Percentiles rank a stretch among this genome's conserved stretches.
Conservation (phyloP, 1,139 yeast species). For the Meyerozyma guilliermondii region DNA sequence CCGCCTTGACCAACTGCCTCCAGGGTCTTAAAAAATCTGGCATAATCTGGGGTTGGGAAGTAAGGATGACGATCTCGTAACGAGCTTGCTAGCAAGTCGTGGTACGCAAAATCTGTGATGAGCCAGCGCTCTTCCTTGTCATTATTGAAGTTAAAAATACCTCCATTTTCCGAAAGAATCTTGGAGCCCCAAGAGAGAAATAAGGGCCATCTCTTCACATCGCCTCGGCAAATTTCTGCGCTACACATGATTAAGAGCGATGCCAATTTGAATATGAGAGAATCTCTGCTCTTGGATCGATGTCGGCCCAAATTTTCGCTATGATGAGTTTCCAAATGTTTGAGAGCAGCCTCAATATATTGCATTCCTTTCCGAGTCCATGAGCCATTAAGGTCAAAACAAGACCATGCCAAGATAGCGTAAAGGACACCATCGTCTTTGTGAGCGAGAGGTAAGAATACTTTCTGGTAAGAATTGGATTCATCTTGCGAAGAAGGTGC, state of each 20-base stretch:
- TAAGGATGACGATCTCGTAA: conserved; percentile 52
- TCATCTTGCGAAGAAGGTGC: conserved; percentile 51
- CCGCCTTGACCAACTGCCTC: conserved; percentile 31
- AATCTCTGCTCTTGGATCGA: conserved; percentile 17
- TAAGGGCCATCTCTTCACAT: conserved; percentile 64
- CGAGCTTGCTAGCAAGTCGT: conserved; percentile 67
- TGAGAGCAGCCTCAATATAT: conserved; percentile 43
- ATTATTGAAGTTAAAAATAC: conserved; percentile 46
- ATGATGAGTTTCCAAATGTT: conserved; percentile 28
- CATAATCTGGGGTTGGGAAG: conserved; percentile 54
- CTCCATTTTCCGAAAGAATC: conserved; percentile 53
- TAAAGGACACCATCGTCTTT: conserved; percentile 62
- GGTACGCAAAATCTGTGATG: conserved; percentile 77
- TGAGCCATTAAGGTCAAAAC: conserved; percentile 52
- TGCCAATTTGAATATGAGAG: conserved; percentile 48
- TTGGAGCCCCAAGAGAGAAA: conserved; percentile 60
- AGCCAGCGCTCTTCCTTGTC: conserved; percentile 67
- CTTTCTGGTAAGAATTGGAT: conserved; percentile 63
- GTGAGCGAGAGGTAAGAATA: conserved; percentile 77
- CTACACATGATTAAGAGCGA: conserved; percentile 62
- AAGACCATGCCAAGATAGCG: conserved; percentile 75
- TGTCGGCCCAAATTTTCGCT: conserved; percentile 3
- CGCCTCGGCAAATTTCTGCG: conserved; percentile 74
- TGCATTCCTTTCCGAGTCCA: conserved; percentile 41
- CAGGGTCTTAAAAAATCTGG: conserved; percentile 41